These are phyloP conservation scores for Kwoniella shivajii DNA, from an alignment of 1,284 basidiomycete species.

Conservation along the genomic window DNA sequence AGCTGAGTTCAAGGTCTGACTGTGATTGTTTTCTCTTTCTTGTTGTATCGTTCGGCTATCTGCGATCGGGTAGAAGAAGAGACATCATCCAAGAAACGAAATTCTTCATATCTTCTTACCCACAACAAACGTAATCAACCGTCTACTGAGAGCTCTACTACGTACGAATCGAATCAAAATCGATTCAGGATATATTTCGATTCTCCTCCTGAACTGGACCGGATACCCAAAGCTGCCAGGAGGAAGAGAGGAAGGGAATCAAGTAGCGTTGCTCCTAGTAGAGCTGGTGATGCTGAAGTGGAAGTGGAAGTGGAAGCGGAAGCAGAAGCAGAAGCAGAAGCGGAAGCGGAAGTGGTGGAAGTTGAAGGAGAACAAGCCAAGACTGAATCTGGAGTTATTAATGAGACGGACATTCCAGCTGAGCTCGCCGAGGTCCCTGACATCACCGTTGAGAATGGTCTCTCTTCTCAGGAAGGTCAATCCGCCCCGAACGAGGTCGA, in stretches of 20 bases:
- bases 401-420: not conserved
- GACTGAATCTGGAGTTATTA: not conserved
- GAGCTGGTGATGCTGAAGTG: constrained; percentile 43
- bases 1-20: not conserved
- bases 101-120: constrained; percentile 41
- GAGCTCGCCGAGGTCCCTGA: not conserved
- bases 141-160: constrained; percentile 4
- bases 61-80: constrained; percentile 35
- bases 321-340: constrained; percentile 5
- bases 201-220: constrained; percentile 53
- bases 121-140: constrained; percentile 44
- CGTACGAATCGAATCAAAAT: constrained; percentile 46
- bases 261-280: constrained; percentile 41
- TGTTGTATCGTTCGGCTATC: constrained; percentile 1
- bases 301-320: constrained; percentile 5
- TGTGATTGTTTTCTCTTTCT: not conserved
- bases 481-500: not conserved
- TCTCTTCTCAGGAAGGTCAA: not conserved
- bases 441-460: not conserved
- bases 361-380: not conserved
- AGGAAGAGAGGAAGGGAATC: constrained; percentile 63
- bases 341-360: constrained; percentile 4
- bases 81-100: constrained; percentile 43
- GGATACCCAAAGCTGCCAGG: constrained; percentile 42
- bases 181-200: constrained; percentile 56